Evolutionary conservation across 345 rosid species (phyloP).

Genomic region (Citrus cavaleriei): DNA sequence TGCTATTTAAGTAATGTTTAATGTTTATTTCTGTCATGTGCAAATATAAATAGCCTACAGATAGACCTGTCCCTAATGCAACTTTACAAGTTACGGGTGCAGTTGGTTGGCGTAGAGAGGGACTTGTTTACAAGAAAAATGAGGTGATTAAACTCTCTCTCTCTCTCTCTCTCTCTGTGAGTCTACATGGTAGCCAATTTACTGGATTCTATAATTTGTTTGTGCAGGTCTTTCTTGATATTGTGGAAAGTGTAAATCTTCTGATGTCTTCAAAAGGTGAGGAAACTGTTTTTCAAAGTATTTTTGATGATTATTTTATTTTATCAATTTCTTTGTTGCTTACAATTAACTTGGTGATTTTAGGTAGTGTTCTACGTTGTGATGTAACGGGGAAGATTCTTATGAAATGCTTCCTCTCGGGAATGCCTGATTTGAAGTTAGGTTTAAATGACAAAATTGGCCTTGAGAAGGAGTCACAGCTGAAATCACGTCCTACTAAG

Average conservation of each 20-base stretch:
- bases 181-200: not conserved
- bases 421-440: constrained; percentile 99
- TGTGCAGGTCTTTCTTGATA: constrained; percentile 89
- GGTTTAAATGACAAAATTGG: constrained; percentile 99
- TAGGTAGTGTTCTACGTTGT: constrained; percentile 93
- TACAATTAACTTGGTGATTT: constrained; percentile 21
- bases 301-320: not conserved
- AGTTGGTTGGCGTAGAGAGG: constrained; percentile 99
- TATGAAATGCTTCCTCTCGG: constrained; percentile 99
- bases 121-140: constrained; percentile 91
- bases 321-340: not conserved
- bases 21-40: not conserved
- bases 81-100: constrained; percentile 99
- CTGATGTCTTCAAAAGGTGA: constrained; percentile 97
- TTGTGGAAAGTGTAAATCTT: constrained; percentile 98
- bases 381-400: constrained; percentile 97
- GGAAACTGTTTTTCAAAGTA: constrained; percentile 13
- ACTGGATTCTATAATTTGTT: constrained; percentile 16
- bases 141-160: constrained; percentile 50
- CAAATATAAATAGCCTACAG: constrained; percentile 51
- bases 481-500: constrained; percentile 93
- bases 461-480: constrained; percentile 94
- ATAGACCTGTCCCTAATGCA: constrained; percentile 96
- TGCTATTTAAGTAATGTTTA: constrained; percentile 3
- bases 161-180: not conserved